Percentiles rank a stretch among this genome's conserved stretches.
phyloP scores from a whole-genome alignment of 306 rosid genomes.

The Cicer chorassanicum region DNA sequence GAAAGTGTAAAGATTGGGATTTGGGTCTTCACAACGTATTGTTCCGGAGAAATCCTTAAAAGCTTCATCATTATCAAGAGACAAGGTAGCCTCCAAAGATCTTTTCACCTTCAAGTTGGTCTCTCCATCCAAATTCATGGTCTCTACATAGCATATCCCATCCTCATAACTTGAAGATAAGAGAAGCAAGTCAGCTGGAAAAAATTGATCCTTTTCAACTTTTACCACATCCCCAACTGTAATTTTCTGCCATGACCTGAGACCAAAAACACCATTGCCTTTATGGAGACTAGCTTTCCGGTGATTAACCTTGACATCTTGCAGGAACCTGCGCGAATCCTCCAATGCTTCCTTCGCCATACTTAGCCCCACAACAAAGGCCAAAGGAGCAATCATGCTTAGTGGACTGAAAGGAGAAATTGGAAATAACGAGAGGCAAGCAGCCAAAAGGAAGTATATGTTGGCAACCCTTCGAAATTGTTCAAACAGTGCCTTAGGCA shows the following conservation, averaged over 20 bases:
- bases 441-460: constrained; percentile 91
- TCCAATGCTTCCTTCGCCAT: constrained; percentile 97
- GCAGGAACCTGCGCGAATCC: constrained; percentile 86
- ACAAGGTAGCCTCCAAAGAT: constrained; percentile 80
- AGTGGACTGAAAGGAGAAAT: constrained; percentile 76
- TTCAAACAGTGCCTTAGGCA: constrained; percentile 96
- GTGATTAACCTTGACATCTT: constrained; percentile 85
- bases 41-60: constrained; percentile 75
- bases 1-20: constrained; percentile 87
- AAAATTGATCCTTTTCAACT: constrained; percentile 93
- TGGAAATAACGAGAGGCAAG: constrained; percentile 73
- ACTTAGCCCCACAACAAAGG: constrained; percentile 96
- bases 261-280: constrained; percentile 71
- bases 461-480: constrained; percentile 97
- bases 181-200: constrained; percentile 94
- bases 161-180: constrained; percentile 90
- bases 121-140: constrained; percentile 99
- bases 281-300: constrained; percentile 70
- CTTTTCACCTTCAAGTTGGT: constrained; percentile 96
- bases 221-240: constrained; percentile 85
- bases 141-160: constrained; percentile 98
- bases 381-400: constrained; percentile 95
- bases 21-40: constrained; percentile 91
- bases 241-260: constrained; percentile 75
- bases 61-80: constrained; percentile 68